These are phyloP conservation scores for Candida sojae DNA, from an alignment of 1,139 yeast species.

Conservation along the genomic window DNA sequence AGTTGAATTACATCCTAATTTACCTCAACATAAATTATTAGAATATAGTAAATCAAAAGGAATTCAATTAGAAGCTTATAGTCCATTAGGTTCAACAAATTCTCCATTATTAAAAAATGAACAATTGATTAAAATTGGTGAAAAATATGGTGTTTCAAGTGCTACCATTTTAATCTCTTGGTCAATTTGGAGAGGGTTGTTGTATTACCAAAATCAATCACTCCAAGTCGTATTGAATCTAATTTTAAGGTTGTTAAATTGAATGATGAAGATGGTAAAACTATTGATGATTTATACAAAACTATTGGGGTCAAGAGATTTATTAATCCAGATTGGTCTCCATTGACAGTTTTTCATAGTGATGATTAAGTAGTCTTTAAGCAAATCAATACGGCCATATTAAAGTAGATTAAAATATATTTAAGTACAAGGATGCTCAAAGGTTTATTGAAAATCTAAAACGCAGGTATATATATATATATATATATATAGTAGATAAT, in stretches of 20 bases:
- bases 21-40: constrained; percentile 1
- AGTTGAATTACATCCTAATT: constrained; percentile 1
- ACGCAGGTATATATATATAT: not conserved
- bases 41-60: not conserved
- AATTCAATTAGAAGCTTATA: not conserved
- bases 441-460: not conserved
- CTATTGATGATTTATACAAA: constrained; percentile 29
- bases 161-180: constrained; percentile 54
- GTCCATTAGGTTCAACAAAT: constrained; percentile 52
- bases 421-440: too few relatives aligned
- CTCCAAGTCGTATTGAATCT: constrained; percentile 31
- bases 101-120: constrained; percentile 53
- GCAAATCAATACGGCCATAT: too few relatives aligned
- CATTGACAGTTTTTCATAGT: not conserved
- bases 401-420: too few relatives aligned
- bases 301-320: constrained; percentile 31
- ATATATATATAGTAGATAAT: not conserved
- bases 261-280: constrained; percentile 32
- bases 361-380: not conserved
- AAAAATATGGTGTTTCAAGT: constrained; percentile 42
- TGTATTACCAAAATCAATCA: constrained; percentile 56
- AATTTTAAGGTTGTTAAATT: constrained; percentile 34
- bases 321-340: constrained; percentile 19
- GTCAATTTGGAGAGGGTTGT: constrained; percentile 52
- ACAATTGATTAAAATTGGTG: constrained; percentile 40